Conservation (phyloP, 805 yeast species). For the Nematodospora valgi region DNA sequence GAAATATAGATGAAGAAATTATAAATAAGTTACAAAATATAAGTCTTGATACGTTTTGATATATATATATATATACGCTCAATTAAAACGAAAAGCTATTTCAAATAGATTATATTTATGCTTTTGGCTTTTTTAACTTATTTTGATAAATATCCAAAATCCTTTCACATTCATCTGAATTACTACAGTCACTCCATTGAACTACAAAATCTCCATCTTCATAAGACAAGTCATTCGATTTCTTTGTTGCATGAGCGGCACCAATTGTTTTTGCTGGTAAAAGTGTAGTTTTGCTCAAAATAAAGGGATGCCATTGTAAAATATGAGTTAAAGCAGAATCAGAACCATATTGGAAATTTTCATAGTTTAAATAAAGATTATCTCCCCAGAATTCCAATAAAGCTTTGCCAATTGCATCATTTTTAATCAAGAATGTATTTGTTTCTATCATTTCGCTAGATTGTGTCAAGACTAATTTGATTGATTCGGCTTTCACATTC, state of each 20-base stretch:
- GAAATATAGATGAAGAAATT: constrained; percentile 2
- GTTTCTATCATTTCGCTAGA: constrained; percentile 61
- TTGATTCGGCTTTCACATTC: constrained; percentile 50
- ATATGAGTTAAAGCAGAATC: constrained; percentile 79
- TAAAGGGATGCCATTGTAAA: constrained; percentile 90
- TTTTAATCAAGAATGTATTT: constrained; percentile 67
- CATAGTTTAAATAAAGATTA: constrained; percentile 63
- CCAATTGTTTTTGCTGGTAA: constrained; percentile 50
- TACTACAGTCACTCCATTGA: constrained; percentile 55
- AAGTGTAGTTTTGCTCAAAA: constrained; percentile 68
- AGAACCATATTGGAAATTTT: constrained; percentile 56
- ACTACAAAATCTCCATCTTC: constrained; percentile 66
- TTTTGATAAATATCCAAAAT: constrained; percentile 32
- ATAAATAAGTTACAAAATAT: constrained; percentile 6
- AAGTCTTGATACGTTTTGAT: constrained; percentile 9
- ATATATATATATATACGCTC: constrained; percentile 2
- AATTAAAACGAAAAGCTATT: not conserved
- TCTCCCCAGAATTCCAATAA: constrained; percentile 81
- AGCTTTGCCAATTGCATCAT: constrained; percentile 61
- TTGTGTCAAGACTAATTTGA: constrained; percentile 67
- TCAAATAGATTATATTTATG: not conserved
- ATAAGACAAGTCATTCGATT: constrained; percentile 42
- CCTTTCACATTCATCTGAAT: constrained; percentile 49
- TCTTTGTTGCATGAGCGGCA: constrained; percentile 27
- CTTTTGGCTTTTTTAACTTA: constrained; percentile 9